phyloP scores from a whole-genome alignment of 164 flowering plant species.

The Stephania japonica region DNA sequence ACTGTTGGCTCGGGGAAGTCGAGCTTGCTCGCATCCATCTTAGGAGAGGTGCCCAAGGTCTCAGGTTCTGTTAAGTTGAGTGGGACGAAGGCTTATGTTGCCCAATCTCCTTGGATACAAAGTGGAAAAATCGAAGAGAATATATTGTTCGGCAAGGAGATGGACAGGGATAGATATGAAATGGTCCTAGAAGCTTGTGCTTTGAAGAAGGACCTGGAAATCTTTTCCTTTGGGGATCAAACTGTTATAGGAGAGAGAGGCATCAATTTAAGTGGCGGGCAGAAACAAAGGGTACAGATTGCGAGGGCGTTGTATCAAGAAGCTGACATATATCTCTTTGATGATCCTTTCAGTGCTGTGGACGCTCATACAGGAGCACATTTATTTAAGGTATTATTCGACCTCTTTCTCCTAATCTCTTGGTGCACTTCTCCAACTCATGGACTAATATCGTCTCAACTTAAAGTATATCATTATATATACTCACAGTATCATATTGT shows the following conservation, averaged over 20 bases:
- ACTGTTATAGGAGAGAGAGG: constrained; percentile 87
- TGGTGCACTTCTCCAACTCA: background rate
- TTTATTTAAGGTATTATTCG: constrained; percentile 51
- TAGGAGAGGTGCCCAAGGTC: constrained; percentile 65
- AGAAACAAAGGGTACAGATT: constrained; percentile 84
- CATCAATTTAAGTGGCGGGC: constrained; percentile 90
- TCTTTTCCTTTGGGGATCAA: constrained; percentile 73
- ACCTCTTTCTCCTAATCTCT: background rate
- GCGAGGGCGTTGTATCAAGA: constrained; percentile 89
- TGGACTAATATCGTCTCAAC: background rate
- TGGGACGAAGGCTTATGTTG: constrained; percentile 80
- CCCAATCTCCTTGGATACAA: constrained; percentile 92
- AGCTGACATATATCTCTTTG: constrained; percentile 78
- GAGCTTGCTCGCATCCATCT: constrained; percentile 56
- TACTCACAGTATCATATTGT: background rate
- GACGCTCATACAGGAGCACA: constrained; percentile 92
- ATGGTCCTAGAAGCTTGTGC: constrained; percentile 69
- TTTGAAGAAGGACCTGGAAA: constrained; percentile 71
- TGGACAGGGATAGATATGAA: constrained; percentile 64
- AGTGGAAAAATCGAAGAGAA: constrained; percentile 84
- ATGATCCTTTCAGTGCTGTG: constrained; percentile 93
- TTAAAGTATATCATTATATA: background rate
- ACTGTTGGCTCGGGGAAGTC: constrained; percentile 79
- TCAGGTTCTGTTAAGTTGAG: constrained; percentile 48
- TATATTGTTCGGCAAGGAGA: constrained; percentile 69